A percentile compares a stretch with the other conserved stretches of the same genome.
Conservation (phyloP, 2,329 filamentous ascomycete genomes). For the Tolypocladium inflatum region DNA sequence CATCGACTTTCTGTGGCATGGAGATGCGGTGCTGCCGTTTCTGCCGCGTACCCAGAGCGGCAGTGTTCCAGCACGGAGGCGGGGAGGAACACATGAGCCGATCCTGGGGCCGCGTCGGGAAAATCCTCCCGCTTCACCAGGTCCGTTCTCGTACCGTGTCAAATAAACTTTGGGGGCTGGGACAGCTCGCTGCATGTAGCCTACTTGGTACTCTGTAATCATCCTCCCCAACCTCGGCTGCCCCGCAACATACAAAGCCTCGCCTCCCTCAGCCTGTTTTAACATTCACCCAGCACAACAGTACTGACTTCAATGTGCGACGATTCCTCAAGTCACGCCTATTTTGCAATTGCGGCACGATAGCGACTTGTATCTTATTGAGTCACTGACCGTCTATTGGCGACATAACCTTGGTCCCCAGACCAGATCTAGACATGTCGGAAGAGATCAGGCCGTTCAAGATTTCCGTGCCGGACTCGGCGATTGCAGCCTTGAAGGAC, state of each 20-base stretch:
- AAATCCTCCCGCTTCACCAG: background rate
- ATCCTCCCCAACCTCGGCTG: background rate
- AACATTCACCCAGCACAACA: background rate
- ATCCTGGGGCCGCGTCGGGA: background rate
- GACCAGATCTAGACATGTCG: background rate
- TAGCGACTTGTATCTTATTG: background rate
- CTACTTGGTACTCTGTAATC: too few species aligned
- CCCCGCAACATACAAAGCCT: background rate
- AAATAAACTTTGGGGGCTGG: background rate
- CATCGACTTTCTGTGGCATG: too few species aligned
- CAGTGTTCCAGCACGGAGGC: background rate
- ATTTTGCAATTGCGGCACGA: background rate
- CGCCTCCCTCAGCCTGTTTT: background rate
- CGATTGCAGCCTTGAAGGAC: constrained; percentile 16
- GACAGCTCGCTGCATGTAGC: background rate
- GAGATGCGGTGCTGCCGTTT: background rate
- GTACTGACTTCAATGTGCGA: background rate
- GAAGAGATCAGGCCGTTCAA: constrained; percentile 20
- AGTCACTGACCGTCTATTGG: background rate
- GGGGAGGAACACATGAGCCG: background rate
- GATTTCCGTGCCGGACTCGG: constrained; percentile 22
- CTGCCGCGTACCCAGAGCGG: background rate
- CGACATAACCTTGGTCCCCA: too few species aligned
- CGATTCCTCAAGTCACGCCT: background rate
- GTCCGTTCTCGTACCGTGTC: background rate